Evolutionary conservation across 1,284 basidiomycete genomes (phyloP).

Genomic region (Filobasidium uniguttulatum): DNA sequence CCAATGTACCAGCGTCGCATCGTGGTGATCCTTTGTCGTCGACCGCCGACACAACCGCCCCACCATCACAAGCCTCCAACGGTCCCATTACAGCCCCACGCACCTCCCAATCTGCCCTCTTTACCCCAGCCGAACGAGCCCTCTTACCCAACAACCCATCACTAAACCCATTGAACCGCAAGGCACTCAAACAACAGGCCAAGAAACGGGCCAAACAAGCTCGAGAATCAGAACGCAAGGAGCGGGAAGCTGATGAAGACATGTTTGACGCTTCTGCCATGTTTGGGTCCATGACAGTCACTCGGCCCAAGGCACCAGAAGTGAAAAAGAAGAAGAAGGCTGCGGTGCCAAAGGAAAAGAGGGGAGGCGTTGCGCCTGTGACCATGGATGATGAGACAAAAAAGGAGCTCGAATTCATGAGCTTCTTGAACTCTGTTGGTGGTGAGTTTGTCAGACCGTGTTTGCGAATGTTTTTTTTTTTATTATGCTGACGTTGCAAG

Average conservation of each 20-base stretch:
- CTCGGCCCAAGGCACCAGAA: constrained; percentile 9
- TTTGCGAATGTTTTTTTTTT: neutral
- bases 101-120: constrained; percentile 18
- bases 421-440: constrained; percentile 32
- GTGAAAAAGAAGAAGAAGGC: constrained; percentile 20
- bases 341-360: constrained; percentile 18
- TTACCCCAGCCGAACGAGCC: constrained; percentile 32
- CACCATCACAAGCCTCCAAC: neutral
- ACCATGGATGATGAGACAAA: constrained; percentile 23
- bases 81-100: constrained; percentile 5
- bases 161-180: constrained; percentile 22
- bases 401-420: constrained; percentile 35
- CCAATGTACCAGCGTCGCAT: neutral
- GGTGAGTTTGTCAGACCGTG: constrained; percentile 18
- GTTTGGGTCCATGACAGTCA: constrained; percentile 12
- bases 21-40: too few species aligned
- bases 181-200: constrained; percentile 26
- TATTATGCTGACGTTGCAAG: neutral
- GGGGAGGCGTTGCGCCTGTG: constrained; percentile 8
- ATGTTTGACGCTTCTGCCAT: constrained; percentile 12
- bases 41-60: neutral
- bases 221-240: constrained; percentile 21
- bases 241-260: constrained; percentile 24
- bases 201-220: constrained; percentile 34
- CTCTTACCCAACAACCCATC: constrained; percentile 18